Base-by-base conservation (phyloP, 768 basidiomycete genomes). In the Tylopilus subfusipes region DNA sequence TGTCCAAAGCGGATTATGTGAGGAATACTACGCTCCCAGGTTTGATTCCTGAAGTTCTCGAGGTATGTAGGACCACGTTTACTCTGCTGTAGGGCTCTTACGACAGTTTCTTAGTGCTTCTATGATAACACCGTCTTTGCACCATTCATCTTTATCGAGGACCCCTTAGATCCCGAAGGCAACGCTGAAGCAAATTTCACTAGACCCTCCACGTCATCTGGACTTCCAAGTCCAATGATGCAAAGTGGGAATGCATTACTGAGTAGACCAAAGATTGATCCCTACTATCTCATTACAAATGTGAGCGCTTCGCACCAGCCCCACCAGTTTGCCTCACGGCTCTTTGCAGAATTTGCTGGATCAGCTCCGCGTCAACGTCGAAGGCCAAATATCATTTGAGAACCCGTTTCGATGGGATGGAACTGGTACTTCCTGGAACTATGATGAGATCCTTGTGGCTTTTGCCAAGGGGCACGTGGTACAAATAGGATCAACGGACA, bases 121-220 rank as follows among this genome's bases (percentile, higher is more conserved):
- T 98, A 88, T 68, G 97, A 99, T 72, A 98, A 99, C 64, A 95
- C 95, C 54, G 84, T 93, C 19, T 94, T 93, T 70, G 90, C 91
- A 25, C 96, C 94, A 0, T 99, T 98, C 72, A 90, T 98, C 49
- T 98, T 94, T 62, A 88, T 98, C 57, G 97, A 98, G 68, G 93
- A 96, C 66, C 87, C 90, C 13, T 62, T 84, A 42, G 91, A 95
- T 59, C 76, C 81, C 21, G 85, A 81, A 60, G 82, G 79, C 27
- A 48, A 9, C 12, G 36, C 75, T 1, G 83, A 88, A 42, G 64
- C 69, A 19, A 65, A 64, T 25, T 53, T 71, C 39, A 72, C 76
- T 50, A 61, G 76, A 57, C 72, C 76, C 42, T 72, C 78, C 43
- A 72, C 77, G 16, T 66, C 70, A 31, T 59, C 67, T 6, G 62